Percentiles rank a stretch among this genome's conserved stretches.
Conservation (phyloP, 176 grass and related monocot genomes). For the Themeda triandra region DNA sequence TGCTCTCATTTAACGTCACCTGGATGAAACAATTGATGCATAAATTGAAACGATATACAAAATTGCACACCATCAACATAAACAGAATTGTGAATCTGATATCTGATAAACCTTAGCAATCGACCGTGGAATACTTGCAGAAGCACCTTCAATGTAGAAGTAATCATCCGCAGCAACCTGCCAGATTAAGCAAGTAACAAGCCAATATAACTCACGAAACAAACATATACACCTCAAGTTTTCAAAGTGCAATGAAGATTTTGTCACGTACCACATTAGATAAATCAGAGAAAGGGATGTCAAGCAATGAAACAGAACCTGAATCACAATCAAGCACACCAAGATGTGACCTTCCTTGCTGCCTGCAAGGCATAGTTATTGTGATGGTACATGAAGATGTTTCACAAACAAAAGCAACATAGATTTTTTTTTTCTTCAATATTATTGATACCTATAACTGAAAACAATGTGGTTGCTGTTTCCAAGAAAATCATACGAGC, state of each 20-base stretch:
- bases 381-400: constrained; percentile 1
- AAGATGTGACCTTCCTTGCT: constrained; percentile 79
- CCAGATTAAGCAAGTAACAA: constrained; percentile 17
- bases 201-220: background rate
- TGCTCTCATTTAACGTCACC: constrained; percentile 68
- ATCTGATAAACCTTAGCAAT: constrained; percentile 73
- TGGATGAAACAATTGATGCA: constrained; percentile 27
- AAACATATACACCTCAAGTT: background rate
- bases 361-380: constrained; percentile 45
- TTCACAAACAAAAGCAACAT: constrained; percentile 10
- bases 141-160: constrained; percentile 84
- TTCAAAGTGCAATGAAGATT: background rate
- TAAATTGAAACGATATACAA: constrained; percentile 9
- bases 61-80: background rate
- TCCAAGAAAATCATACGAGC: constrained; percentile 83
- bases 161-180: constrained; percentile 58
- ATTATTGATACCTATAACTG: constrained; percentile 76
- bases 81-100: background rate
- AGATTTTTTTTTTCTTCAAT: constrained; percentile 26
- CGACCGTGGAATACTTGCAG: constrained; percentile 64
- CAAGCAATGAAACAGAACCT: constrained; percentile 67
- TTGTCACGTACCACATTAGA: constrained; percentile 61
- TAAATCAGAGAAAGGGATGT: constrained; percentile 75
- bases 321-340: constrained; percentile 70
- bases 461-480: constrained; percentile 61